A percentile compares a stretch with the other conserved stretches of the same genome.
Conservation (phyloP, 768 basidiomycete species). For the Boletus fagicola region DNA sequence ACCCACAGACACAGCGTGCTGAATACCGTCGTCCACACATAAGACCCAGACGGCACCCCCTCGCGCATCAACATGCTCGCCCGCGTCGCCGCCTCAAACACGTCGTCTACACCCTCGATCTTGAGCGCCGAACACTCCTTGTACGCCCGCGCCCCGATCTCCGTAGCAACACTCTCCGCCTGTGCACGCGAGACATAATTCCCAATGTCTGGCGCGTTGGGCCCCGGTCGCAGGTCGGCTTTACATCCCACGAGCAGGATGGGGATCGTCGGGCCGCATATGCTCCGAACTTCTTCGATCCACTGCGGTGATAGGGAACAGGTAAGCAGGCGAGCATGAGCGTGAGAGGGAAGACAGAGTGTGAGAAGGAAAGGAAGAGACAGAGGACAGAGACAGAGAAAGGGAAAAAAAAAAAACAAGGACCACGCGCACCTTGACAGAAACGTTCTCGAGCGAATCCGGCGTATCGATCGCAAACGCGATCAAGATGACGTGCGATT, state of each 20-base stretch:
- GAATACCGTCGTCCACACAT: no score
- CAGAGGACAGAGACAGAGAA: no score
- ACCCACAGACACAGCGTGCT: no score
- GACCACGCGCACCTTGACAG: conserved; percentile 65
- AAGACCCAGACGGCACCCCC: no score
- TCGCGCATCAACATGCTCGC: conserved; percentile 96
- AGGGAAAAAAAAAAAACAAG: no score
- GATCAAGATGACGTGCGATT: conserved; percentile 98
- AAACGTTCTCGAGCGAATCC: conserved; percentile 95
- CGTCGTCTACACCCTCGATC: conserved; percentile 92
- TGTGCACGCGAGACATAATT: conserved; percentile 72
- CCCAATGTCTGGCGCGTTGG: conserved; percentile 43
- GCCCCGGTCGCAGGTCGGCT: conserved; percentile 78
- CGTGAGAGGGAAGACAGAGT: not conserved
- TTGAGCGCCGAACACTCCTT: conserved; percentile 91
- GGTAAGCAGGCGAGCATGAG: accelerated
- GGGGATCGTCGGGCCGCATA: conserved; percentile 90
- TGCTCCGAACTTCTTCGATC: conserved; percentile 97
- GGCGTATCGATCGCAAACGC: conserved; percentile 96
- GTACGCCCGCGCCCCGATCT: conserved; percentile 90
- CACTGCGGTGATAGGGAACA: conserved; percentile 56
- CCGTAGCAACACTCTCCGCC: conserved; percentile 77
- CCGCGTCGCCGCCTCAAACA: conserved; percentile 95
- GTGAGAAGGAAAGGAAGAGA: not conserved
- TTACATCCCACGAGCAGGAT: conserved; percentile 97